Conservation (phyloP, 345 rosid species). For the Eucalyptus regnans region DNA sequence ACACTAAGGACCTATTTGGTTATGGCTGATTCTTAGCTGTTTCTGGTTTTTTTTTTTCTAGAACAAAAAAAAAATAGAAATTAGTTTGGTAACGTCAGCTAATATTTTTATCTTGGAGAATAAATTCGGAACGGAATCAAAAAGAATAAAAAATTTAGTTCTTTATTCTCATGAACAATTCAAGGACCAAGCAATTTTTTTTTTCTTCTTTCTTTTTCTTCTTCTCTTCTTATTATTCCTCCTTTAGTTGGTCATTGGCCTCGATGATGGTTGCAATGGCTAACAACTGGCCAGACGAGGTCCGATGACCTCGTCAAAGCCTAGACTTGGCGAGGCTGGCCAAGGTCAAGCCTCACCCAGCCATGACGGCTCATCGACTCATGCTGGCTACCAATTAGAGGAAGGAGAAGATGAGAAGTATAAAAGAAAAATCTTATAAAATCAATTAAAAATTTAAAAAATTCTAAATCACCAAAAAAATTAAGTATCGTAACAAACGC, state of each 20-base stretch:
- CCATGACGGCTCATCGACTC: rapidly evolving
- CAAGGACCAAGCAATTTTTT: neutral
- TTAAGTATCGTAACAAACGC: rapidly evolving
- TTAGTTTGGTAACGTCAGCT: rapidly evolving
- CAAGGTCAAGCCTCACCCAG: rapidly evolving
- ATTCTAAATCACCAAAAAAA: rapidly evolving
- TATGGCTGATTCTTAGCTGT: rapidly evolving
- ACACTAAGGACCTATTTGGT: neutral
- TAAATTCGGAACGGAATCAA: rapidly evolving
- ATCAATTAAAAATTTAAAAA: too few species aligned
- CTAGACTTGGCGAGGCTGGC: rapidly evolving
- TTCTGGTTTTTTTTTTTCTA: too few species aligned
- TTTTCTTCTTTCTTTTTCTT: rapidly evolving
- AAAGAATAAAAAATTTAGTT: rapidly evolving
- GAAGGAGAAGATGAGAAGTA: neutral
- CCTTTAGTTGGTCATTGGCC: rapidly evolving
- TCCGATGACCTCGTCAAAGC: rapidly evolving
- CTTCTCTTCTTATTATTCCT: too few species aligned
- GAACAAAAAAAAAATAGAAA: rapidly evolving
- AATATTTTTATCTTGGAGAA: too few species aligned
- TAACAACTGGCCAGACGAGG: rapidly evolving
- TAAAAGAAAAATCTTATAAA: too few species aligned
- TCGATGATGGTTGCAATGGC: neutral
- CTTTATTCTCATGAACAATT: rapidly evolving
- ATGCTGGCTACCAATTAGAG: rapidly evolving